Percentiles rank a stretch among this genome's conserved stretches.
Evolutionary conservation across 2,329 filamentous ascomycete genomes (phyloP).

Genomic region (Domatiomyces catenatus): DNA sequence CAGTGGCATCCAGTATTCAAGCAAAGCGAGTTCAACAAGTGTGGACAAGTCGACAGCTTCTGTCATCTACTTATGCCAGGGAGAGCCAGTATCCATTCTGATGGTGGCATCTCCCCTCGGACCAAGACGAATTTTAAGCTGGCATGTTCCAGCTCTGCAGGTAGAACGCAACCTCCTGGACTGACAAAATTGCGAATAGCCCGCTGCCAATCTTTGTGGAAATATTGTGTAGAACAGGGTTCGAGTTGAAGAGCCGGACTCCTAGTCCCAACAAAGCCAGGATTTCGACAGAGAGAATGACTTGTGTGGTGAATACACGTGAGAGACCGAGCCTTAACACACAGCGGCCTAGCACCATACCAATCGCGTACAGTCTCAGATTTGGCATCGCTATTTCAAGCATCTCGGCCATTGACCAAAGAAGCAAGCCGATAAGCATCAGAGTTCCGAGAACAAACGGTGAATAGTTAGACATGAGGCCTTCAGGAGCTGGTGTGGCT

Average conservation of each 20-base stretch:
- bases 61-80: too few relatives aligned
- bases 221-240: neutral
- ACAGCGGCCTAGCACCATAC: neutral
- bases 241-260: neutral
- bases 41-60: too few relatives aligned
- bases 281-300: neutral
- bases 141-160: neutral
- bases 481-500: neutral
- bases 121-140: neutral
- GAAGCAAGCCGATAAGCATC: neutral
- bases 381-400: neutral
- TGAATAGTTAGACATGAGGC: neutral
- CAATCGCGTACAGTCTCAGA: neutral
- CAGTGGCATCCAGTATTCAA: too few relatives aligned
- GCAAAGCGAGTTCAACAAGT: too few relatives aligned
- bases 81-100: neutral
- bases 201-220: neutral
- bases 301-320: neutral
- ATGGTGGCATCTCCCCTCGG: neutral
- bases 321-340: neutral
- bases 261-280: neutral
- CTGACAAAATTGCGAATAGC: neutral
- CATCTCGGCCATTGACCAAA: neutral
- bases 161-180: neutral
- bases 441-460: neutral